Percentiles rank a stretch among this genome's conserved stretches.
Evolutionary conservation across 768 basidiomycete genomes (phyloP).

Genomic region (Rhodosporidiobolus sp.): DNA sequence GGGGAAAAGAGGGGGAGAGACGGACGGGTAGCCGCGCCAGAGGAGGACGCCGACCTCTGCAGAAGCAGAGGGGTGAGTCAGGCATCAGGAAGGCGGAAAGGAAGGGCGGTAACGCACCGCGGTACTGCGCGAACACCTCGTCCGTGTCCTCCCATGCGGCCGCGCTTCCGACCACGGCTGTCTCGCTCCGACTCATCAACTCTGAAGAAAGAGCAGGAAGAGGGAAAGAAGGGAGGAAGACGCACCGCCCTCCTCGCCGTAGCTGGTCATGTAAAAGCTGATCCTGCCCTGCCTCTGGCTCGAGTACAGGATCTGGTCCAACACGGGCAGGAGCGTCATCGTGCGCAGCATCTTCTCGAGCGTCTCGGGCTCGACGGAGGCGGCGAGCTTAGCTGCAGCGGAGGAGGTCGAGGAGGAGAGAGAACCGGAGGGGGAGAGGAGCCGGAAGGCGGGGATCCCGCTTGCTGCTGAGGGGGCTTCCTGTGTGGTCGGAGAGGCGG

Average conservation of each 20-base stretch:
- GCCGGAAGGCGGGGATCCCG: too few relatives aligned
- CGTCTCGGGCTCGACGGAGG: too few relatives aligned
- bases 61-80: not conserved
- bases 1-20: not conserved
- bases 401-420: too few relatives aligned
- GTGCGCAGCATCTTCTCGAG: too few relatives aligned
- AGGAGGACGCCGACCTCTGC: slow-evolving; percentile 65
- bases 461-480: too few relatives aligned
- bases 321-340: slow-evolving; percentile 54
- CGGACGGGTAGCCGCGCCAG: slow-evolving; percentile 70
- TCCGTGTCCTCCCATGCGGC: slow-evolving; percentile 77
- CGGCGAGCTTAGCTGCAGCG: too few relatives aligned
- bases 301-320: slow-evolving; percentile 86
- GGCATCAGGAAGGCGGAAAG: not conserved
- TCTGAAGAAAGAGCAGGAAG: slow-evolving; percentile 50
- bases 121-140: slow-evolving; percentile 91
- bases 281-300: slow-evolving; percentile 81
- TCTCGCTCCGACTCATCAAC: slow-evolving; percentile 74
- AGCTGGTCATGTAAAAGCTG: slow-evolving; percentile 46
- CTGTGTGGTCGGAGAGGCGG: too few relatives aligned
- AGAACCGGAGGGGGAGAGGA: too few relatives aligned
- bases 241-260: slow-evolving; percentile 27
- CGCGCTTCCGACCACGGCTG: slow-evolving; percentile 55
- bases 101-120: slow-evolving; percentile 58
- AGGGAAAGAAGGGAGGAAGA: not conserved